phyloP scores from a whole-genome alignment of 257 asterid species.

The Thymus mandschuricus region DNA sequence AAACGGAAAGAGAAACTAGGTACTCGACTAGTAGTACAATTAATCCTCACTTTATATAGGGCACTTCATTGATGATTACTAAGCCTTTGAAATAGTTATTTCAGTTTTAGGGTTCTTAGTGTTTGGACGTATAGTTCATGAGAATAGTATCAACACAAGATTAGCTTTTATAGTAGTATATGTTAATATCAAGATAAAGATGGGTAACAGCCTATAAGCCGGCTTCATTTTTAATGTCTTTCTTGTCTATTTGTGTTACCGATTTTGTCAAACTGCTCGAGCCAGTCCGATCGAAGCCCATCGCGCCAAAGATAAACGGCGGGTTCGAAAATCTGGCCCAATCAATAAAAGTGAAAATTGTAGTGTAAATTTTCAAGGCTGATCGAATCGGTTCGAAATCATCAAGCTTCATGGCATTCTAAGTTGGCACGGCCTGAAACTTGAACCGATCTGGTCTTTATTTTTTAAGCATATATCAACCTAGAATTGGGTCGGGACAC shows the following conservation, averaged over 20 bases:
- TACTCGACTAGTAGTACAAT: not conserved
- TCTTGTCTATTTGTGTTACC: not conserved
- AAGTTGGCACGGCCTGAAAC: too few relatives aligned
- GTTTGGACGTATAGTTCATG: constrained; percentile 12
- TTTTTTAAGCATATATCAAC: too few relatives aligned
- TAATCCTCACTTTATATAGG: constrained; percentile 21
- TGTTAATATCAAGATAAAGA: constrained; percentile 1
- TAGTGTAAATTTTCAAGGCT: too few relatives aligned
- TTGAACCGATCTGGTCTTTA: too few relatives aligned
- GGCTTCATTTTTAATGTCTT: constrained; percentile 18
- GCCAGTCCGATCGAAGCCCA: too few relatives aligned
- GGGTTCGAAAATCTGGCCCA: too few relatives aligned
- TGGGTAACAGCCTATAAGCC: constrained; percentile 14
- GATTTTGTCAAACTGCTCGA: not conserved
- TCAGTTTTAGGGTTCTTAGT: not conserved
- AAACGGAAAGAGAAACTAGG: not conserved
- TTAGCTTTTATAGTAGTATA: not conserved
- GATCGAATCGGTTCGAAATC: too few relatives aligned
- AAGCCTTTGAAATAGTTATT: not conserved
- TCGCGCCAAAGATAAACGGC: too few relatives aligned
- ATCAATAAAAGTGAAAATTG: too few relatives aligned
- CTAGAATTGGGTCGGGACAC: too few relatives aligned
- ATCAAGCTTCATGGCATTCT: too few relatives aligned
- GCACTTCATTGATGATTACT: constrained; percentile 7
- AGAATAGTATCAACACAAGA: not conserved